phyloP scores from a whole-genome alignment of 2,329 filamentous ascomycete species.

The Aspergillus ustus region DNA sequence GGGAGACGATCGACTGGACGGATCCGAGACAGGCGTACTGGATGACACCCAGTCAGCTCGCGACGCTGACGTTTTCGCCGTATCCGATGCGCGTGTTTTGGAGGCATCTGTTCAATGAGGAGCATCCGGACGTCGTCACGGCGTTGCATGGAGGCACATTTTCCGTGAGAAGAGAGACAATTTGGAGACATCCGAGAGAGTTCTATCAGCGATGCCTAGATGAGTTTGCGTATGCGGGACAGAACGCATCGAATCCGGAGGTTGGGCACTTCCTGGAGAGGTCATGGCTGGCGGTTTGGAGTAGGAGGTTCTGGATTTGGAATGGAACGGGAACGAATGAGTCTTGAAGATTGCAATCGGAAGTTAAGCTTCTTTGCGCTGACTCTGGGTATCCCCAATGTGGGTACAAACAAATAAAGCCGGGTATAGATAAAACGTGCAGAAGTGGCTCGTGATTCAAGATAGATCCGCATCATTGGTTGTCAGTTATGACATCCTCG shows the following conservation, averaged over 20 bases:
- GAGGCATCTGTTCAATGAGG: neutral
- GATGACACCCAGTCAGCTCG: slow-evolving; percentile 6
- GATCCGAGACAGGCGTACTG: neutral
- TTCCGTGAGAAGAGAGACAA: neutral
- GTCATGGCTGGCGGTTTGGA: slow-evolving; percentile 3
- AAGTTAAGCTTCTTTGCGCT: too few relatives aligned
- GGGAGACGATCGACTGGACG: slow-evolving; percentile 5
- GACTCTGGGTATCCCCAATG: too few relatives aligned
- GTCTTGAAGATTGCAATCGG: neutral
- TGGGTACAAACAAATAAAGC: too few relatives aligned
- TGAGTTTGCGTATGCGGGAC: neutral
- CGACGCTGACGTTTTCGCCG: neutral
- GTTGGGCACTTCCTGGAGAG: slow-evolving; percentile 4
- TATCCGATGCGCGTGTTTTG: slow-evolving; percentile 10
- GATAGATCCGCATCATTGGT: too few relatives aligned
- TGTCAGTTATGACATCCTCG: too few relatives aligned
- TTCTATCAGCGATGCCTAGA: slow-evolving; percentile 2
- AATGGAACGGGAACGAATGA: neutral
- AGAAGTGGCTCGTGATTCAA: too few relatives aligned
- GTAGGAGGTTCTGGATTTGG: neutral
- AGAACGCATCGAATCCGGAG: neutral
- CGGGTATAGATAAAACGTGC: too few relatives aligned
- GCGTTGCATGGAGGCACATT: slow-evolving; percentile 9
- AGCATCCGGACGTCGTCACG: slow-evolving; percentile 1
- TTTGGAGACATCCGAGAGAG: neutral